Base-by-base conservation (phyloP, 129 eudicot species). In the Flaveria bidentis region DNA sequence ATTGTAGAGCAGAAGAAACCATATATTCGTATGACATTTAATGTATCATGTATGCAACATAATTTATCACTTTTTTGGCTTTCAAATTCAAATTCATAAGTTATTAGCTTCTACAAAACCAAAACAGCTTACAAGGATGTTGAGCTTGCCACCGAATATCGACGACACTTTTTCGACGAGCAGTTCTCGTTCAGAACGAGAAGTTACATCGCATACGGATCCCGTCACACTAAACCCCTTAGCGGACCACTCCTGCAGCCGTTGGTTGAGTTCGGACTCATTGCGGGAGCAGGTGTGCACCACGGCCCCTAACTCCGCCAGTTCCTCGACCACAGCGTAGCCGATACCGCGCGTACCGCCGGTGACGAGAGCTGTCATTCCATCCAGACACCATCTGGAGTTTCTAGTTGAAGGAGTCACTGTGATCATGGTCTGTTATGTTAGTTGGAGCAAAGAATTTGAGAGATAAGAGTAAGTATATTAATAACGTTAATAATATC, bases 311-410 rank as follows among this genome's bases (percentile, higher is more conserved):
- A 89, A 72, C 76, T 73, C 88, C 23, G 89, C 88, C 60, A 92
- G 82, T 69, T 92, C 98, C 81, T 90, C 98, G 68, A 92, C 98
- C 51, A 86, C 80, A 0, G 94, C 96, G 23, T 82, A 80, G 84
- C 88, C 97, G 26, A 91, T 91, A 50, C 97, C 97, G 64, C 97
- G 97, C 28, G 97, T 88, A 80, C 97, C 97, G 9, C 97, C 97
- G 28, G 96, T 91, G 79, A 91, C 97, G 0, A 91, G 87, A 72
- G 96, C 97, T 18, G 89, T 91, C 85, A 56, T 77, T 83, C 96
- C 97, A 68, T 84, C 56, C 50, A 91, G 87, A 14, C 89, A 80
- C 97, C 97, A 91, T 73, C 97, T 77, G 30, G 92, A 67, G 65
- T 62, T 74, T 61, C 45, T 67, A 45, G 18, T 66, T 28, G 44